phyloP scores from a whole-genome alignment of 768 basidiomycete species.

The Mycena latifolia region DNA sequence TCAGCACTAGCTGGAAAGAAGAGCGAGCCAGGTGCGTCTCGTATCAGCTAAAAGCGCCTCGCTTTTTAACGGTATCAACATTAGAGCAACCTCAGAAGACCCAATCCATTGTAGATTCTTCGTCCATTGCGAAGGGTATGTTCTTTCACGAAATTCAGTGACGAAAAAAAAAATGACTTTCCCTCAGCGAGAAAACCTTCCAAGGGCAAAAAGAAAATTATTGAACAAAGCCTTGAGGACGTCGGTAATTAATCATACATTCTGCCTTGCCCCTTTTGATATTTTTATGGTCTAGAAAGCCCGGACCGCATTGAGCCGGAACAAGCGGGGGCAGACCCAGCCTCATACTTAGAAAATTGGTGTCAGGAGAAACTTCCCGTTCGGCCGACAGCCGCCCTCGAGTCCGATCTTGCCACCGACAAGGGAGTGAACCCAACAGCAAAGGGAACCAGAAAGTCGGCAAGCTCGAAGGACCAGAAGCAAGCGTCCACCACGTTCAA shows the following conservation, averaged over 20 bases:
- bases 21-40: constrained; percentile 9
- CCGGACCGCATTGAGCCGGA: not conserved
- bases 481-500: not conserved
- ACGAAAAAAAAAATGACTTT: not conserved
- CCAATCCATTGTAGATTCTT: not conserved
- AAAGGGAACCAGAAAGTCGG: constrained; percentile 1
- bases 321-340: not conserved
- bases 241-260: constrained; percentile 27
- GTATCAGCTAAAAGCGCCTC: not conserved
- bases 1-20: not conserved
- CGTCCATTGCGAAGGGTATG: constrained; percentile 16
- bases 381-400: not conserved
- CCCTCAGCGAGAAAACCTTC: constrained; percentile 16
- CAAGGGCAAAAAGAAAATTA: constrained; percentile 23
- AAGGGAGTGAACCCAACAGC: not conserved
- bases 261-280: constrained; percentile 9
- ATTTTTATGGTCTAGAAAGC: constrained; percentile 4
- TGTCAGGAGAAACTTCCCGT: not conserved
- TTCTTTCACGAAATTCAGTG: not conserved
- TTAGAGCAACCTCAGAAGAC: not conserved
- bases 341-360: constrained; percentile 6
- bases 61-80: not conserved
- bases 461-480: not conserved
- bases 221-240: constrained; percentile 12
- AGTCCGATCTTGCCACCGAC: constrained; percentile 11